Evolutionary conservation across 768 basidiomycete species (phyloP).

Genomic region (Mycena indigotica): DNA sequence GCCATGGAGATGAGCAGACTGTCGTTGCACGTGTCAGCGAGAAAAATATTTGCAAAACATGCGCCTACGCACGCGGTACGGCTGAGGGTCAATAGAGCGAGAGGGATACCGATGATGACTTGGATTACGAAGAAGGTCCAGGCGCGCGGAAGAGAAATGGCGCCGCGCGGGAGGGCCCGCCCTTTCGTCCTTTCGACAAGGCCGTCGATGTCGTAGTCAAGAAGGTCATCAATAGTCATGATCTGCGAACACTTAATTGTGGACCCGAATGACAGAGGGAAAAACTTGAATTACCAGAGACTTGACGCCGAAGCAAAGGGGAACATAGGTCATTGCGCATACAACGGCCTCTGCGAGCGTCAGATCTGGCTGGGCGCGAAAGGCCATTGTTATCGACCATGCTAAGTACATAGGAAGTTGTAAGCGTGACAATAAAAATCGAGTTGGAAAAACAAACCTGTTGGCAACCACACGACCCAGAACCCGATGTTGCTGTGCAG

Average conservation of each 20-base stretch:
- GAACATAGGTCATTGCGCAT: constrained; percentile 28
- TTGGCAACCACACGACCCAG: constrained; percentile 34
- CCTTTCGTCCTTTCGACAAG: constrained; percentile 32
- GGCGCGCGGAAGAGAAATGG: constrained; percentile 29
- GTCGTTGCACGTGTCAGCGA: not conserved
- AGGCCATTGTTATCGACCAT: constrained; percentile 36
- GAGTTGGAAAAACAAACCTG: constrained; percentile 18
- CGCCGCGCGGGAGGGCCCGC: constrained; percentile 30
- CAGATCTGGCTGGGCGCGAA: constrained; percentile 28
- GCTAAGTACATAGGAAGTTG: constrained; percentile 17
- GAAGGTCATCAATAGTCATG: constrained; percentile 35
- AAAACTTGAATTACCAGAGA: constrained; percentile 27
- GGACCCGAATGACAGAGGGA: not conserved
- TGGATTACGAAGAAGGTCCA: constrained; percentile 33
- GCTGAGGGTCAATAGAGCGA: constrained; percentile 25
- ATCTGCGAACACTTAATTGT: constrained; percentile 21
- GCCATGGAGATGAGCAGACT: constrained; percentile 30
- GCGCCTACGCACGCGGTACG: constrained; percentile 26
- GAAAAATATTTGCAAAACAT: not conserved
- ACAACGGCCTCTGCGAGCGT: constrained; percentile 20
- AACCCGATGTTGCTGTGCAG: constrained; percentile 36
- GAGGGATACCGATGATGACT: constrained; percentile 25
- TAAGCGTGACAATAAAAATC: not conserved
- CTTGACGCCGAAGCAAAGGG: constrained; percentile 34
- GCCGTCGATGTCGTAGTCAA: constrained; percentile 32